These are phyloP conservation scores for Dactylonectria macrodidyma DNA, from an alignment of 2,329 filamentous ascomycete genomes.

Conservation along the genomic window DNA sequence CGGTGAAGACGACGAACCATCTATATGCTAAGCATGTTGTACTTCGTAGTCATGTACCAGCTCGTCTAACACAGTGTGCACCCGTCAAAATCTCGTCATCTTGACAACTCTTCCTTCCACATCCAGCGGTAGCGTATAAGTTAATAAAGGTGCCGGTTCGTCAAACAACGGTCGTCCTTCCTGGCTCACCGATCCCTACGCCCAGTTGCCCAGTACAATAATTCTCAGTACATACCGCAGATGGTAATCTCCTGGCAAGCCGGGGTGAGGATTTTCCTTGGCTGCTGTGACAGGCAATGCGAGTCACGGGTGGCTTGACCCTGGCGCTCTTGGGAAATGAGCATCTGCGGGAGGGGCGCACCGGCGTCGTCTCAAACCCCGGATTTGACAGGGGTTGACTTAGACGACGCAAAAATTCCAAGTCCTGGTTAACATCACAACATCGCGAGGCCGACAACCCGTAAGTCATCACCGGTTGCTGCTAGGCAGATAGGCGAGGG, in stretches of 20 bases:
- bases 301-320: conserved; percentile 23
- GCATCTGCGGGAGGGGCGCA: conserved; percentile 19
- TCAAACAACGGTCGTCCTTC: conserved; percentile 1
- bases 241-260: conserved; percentile 12
- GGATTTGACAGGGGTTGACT: conserved; percentile 34
- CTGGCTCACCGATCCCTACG: neutral
- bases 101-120: conserved; percentile 12
- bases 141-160: neutral
- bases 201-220: neutral
- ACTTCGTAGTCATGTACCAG: neutral
- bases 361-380: conserved; percentile 35
- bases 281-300: neutral
- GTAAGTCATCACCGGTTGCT: too few relatives aligned
- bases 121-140: conserved; percentile 11
- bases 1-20: neutral
- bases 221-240: neutral
- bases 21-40: too few relatives aligned
- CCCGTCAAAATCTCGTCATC: conserved; percentile 4
- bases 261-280: neutral
- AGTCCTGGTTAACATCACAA: neutral
- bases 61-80: neutral
- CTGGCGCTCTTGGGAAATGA: conserved; percentile 41
- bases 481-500: neutral
- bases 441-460: too few relatives aligned
- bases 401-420: neutral